Base-by-base conservation (phyloP, 805 yeast species). In the Candida boleticola region DNA sequence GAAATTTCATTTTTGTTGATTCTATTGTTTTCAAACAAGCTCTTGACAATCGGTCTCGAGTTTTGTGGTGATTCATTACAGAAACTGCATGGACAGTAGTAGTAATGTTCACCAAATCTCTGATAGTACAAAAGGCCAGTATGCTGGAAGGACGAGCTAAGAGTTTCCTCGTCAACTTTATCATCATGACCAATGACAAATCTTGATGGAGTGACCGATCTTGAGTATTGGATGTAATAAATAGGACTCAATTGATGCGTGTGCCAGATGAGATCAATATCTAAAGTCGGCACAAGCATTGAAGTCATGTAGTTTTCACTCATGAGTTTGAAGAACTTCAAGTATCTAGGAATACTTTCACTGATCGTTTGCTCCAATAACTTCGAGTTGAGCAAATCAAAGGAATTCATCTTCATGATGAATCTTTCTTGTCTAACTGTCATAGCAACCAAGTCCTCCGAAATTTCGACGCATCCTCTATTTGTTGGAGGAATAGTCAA, bases 181-280 rank as follows among this genome's bases (percentile, higher is more conserved):
- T 54, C 55, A 29, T 47, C 46, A 21, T 49, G 53, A 36, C 52
- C 56, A 23, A 53, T 43, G 16, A 54, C 33, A 17, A 16, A 22
- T 20, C 18, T 33, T 18, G 5, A 34, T 29, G 11, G 27, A 26
- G 18, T 40, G 25, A 2, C 7, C 17, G n/a, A 37, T 29, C 36
- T 46, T 19, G 36, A 33, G 13, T 36, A 46, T 4, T 48, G 30
- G 18, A 49, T 43, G 35, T 52, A 51, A 27, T 42, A 39, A 21
- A 39, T 29, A 39, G 42, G 40, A 3, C 51, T 37, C 21, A 54
- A 41, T 25, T 51, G 52, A 23, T 52, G 55, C 1, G 55, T 54
- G 31, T 47, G 55, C 58, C 58, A 52, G 14, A 52, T 26, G 33
- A 54, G 42, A 30, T 52, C 55, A 18, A 54, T 54, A 32, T 54